Percentiles rank a stretch among this genome's conserved stretches.
Conservation (phyloP, 257 asterid species). For the Forsythia suspensa region DNA sequence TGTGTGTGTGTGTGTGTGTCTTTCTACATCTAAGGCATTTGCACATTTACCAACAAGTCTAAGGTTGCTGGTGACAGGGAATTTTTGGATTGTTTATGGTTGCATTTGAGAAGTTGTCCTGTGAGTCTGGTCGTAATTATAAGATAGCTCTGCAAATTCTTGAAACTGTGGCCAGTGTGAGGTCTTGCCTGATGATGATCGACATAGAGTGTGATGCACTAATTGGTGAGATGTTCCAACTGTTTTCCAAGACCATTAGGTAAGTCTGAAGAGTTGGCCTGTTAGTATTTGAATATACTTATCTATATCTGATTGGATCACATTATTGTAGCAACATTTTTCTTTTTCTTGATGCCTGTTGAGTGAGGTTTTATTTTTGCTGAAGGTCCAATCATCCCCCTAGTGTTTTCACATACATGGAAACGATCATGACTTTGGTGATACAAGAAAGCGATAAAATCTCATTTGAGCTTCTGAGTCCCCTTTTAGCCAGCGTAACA, state of each 20-base stretch:
- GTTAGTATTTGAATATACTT: constrained; percentile 1
- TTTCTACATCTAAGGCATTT: neutral
- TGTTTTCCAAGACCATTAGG: constrained; percentile 45
- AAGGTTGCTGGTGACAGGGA: constrained; percentile 39
- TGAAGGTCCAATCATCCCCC: constrained; percentile 39
- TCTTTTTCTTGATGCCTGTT: constrained; percentile 16
- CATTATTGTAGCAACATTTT: constrained; percentile 3
- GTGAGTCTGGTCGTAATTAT: constrained; percentile 31
- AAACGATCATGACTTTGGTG: constrained; percentile 32
- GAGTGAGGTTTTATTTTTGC: constrained; percentile 15
- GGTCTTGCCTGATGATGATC: constrained; percentile 39
- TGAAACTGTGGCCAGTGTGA: constrained; percentile 46
- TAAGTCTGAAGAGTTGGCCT: constrained; percentile 22
- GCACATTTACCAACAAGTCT: constrained; percentile 8
- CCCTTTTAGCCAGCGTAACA: constrained; percentile 34
- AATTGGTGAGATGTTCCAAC: constrained; percentile 45
- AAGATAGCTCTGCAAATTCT: constrained; percentile 40
- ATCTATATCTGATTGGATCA: constrained; percentile 1
- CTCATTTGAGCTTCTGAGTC: constrained; percentile 36
- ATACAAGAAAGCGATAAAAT: constrained; percentile 43
- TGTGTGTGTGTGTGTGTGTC: too few relatives aligned
- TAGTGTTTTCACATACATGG: constrained; percentile 30
- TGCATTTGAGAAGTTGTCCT: constrained; percentile 43
- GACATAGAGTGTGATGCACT: constrained; percentile 38
- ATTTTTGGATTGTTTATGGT: constrained; percentile 37